Evolutionary conservation across 768 basidiomycete species (phyloP), one percentile per base, ranked within the genome.

Genomic region (Boletus reticuloceps): DNA sequence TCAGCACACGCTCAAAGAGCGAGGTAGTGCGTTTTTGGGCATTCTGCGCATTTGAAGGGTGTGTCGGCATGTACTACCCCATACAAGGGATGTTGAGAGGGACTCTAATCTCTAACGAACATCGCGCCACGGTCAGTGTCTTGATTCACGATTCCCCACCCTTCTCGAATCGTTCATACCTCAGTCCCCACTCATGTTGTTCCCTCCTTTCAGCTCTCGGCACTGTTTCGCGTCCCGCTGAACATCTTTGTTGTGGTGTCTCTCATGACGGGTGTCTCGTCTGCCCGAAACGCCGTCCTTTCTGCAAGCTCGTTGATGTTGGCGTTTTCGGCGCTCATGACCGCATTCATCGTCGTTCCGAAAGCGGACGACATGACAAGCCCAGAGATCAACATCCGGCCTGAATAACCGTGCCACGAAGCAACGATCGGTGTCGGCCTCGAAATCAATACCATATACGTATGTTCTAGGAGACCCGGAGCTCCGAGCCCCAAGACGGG

Each of bases 31-130:
- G 87, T 5, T 89, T 89, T 62, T 88, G 81, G 80, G 81, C 85
- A 14, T 90, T 90, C 62, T 89, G 88, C 60, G 71, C 78, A 14
- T 90, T 89, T 57, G 88, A 90, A 67, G 85, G 80, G 16, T 89
- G 85, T 64, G 88, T 89, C 8, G 88, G 88, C 44, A 81, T 87
- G 82, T 89, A 89, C 64, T 89, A 89, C 63, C 88, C 88, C 22
- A 80, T 88, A 31, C 88, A 89, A 54, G 88, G 88, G 29, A 89
- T 86, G 78, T 70, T 89, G 20, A 78, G 85, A 39, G 85, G 87
- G 22, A 75, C 77, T 2, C 67, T 89, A 50, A 83, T 89, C 13
- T 74, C 84, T 1, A 83, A 89, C 55, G 88, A 88, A 63, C 82
- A 89, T 60, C 80, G 88, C 16, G 88, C 88, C 1, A 89, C 88